A percentile compares a stretch with the other conserved stretches of the same genome.
Conservation (phyloP, 2,329 filamentous ascomycete genomes). For the Hyphodiscus sp. region DNA sequence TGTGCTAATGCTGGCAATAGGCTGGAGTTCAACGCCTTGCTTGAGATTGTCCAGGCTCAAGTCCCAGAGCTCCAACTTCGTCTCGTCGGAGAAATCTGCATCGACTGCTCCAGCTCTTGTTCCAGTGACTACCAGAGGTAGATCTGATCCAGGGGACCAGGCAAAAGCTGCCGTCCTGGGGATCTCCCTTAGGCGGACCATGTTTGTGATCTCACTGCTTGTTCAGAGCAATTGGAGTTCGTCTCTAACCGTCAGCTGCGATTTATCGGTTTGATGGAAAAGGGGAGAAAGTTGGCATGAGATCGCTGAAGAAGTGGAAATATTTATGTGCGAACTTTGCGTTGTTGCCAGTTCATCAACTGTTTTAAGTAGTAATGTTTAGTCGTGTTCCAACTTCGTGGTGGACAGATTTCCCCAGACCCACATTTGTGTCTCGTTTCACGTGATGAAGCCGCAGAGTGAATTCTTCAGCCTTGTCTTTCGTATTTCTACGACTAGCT, state of each 20-base stretch:
- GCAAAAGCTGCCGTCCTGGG: slow-evolving; percentile 94
- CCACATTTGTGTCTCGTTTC: neutral
- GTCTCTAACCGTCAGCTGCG: neutral
- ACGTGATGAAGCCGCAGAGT: neutral
- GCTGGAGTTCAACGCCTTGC: slow-evolving; percentile 76
- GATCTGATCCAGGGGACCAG: slow-evolving; percentile 78
- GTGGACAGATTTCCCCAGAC: slow-evolving; percentile 2
- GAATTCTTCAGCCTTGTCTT: neutral
- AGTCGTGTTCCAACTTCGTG: neutral
- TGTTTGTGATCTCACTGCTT: slow-evolving; percentile 35
- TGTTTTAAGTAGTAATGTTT: too few species aligned
- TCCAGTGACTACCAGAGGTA: slow-evolving; percentile 83
- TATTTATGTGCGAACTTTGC: neutral
- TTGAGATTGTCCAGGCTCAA: slow-evolving; percentile 72
- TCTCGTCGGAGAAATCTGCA: slow-evolving; percentile 96
- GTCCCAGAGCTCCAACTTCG: slow-evolving; percentile 94
- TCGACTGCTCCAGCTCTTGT: slow-evolving; percentile 93
- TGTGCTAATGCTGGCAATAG: slow-evolving; percentile 73
- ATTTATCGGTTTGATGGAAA: too few species aligned
- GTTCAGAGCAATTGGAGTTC: neutral
- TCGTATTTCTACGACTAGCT: neutral
- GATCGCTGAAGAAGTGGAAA: neutral
- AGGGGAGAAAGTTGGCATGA: neutral
- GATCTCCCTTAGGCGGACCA: slow-evolving; percentile 96
- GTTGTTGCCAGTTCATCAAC: neutral